phyloP scores from a whole-genome alignment of 306 rosid genomes.

The Corylus heterophylla region DNA sequence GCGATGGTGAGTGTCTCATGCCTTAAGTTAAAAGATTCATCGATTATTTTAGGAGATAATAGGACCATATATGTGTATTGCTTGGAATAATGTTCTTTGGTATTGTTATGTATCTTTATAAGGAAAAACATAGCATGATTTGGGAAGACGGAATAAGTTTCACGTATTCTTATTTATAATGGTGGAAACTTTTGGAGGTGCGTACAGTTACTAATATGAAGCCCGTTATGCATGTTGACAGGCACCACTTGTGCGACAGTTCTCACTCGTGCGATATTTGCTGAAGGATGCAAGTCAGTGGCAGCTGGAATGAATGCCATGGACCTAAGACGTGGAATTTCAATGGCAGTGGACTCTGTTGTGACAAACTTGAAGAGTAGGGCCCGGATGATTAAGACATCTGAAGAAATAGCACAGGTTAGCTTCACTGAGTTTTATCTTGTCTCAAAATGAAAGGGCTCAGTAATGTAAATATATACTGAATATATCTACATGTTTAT shows the following conservation, averaged over 20 bases:
- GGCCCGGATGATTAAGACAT: constrained; percentile 52
- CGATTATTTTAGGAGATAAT: not conserved
- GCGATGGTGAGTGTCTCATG: constrained; percentile 43
- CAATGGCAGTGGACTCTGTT: constrained; percentile 59
- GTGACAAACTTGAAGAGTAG: constrained; percentile 58
- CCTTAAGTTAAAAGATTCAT: not conserved
- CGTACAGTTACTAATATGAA: not conserved
- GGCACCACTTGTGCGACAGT: constrained; percentile 67
- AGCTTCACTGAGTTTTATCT: not conserved
- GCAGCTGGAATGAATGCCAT: constrained; percentile 59
- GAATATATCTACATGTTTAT: not conserved
- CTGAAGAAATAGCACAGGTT: constrained; percentile 63
- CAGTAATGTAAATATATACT: not conserved
- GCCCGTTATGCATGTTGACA: constrained; percentile 23
- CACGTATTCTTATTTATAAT: not conserved
- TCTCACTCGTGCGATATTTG: constrained; percentile 54
- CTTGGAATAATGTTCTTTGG: not conserved
- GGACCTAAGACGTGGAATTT: constrained; percentile 58
- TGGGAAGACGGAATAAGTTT: not conserved
- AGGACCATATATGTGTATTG: not conserved
- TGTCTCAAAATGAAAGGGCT: not conserved
- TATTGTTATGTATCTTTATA: not conserved
- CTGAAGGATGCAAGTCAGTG: constrained; percentile 63
- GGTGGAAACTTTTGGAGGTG: constrained; percentile 4
- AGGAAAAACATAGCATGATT: not conserved